Base-by-base conservation (phyloP, 208 protist genomes). In the Leishmania aethiopica region DNA sequence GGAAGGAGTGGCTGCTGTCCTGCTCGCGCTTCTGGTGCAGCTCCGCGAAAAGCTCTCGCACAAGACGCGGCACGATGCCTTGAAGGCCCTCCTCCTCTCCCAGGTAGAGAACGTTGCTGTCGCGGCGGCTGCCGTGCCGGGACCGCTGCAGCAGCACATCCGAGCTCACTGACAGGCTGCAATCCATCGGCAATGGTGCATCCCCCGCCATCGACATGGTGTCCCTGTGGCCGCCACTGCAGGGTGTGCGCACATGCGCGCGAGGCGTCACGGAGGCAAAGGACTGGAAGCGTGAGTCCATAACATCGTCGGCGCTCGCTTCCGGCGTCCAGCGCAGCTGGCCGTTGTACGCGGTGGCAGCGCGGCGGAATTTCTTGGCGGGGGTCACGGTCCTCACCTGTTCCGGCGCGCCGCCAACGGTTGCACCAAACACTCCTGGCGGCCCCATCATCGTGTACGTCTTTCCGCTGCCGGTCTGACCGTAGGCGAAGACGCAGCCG, bases 401-500 rank as follows among this genome's bases (percentile, higher is more conserved):
- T 45, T 1, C 42, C n/a, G 13, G 55, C 1, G 77, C 42, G 42
- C 73, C 64, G 0, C 51, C 59, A 19, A 70, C 49, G 25, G 62
- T 42, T 2, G 82, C 77, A 40, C 78, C 77, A 37, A 79, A 79
- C 7, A 53, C 79, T 37, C 78, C 82, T 1, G 77, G 82, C 32
- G 85, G 86, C 1, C 97, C 97, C 82, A 97, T 91, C 91, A 98
- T 99, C 4, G 97, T 98, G 91, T 97, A 98, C 3, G 97, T 98
- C 85, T 99, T 99, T 80, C 97, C 97, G 51, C 88, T 91, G 62
- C 92, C 91, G 4, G 97, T 99, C 84, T 97, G 93, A 4, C 96
- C 96, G 75, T 98, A 98, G 15, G 95, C 95, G 84, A 98, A 98
- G 55, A 98, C 86, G 73, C 94, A 95, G 47, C 89, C 93, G 85